Evolutionary conservation across 352 stramenopile genomes (phyloP).

Genomic region (Peronospora destructor): DNA sequence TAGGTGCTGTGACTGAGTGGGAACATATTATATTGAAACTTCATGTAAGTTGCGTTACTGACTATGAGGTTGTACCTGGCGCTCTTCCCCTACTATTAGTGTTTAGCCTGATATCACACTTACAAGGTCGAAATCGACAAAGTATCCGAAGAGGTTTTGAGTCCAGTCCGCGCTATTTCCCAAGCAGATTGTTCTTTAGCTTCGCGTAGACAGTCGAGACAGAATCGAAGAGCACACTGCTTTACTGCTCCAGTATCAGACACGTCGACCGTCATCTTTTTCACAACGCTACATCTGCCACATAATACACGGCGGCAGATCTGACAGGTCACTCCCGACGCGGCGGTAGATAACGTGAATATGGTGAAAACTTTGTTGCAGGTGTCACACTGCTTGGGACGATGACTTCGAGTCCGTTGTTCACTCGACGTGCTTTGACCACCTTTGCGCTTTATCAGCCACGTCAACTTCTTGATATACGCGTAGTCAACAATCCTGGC

Average conservation of each 20-base stretch:
- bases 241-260: slow-evolving; percentile 20
- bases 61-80: no score
- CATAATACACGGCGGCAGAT: slow-evolving; percentile 42
- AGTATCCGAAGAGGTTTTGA: no score
- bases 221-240: slow-evolving; percentile 41
- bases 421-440: background rate
- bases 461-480: slow-evolving; percentile 55
- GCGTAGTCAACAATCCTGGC: slow-evolving; percentile 41
- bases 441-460: slow-evolving; percentile 35
- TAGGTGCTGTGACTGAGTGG: no score
- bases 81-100: no score
- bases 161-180: slow-evolving; percentile 34
- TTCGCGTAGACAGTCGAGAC: slow-evolving; percentile 38
- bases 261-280: slow-evolving; percentile 52
- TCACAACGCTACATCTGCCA: slow-evolving; percentile 39
- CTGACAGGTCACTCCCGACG: slow-evolving; percentile 27
- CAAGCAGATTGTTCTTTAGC: slow-evolving; percentile 40
- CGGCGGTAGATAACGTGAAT: slow-evolving; percentile 10
- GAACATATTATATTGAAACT: no score
- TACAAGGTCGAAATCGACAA: no score
- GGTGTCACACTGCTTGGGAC: slow-evolving; percentile 24
- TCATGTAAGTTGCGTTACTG: no score
- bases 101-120: no score
- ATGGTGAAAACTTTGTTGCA: slow-evolving; percentile 18
- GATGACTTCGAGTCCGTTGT: background rate